Conservation (phyloP, 257 asterid species). For the Capsicum pubescens region DNA sequence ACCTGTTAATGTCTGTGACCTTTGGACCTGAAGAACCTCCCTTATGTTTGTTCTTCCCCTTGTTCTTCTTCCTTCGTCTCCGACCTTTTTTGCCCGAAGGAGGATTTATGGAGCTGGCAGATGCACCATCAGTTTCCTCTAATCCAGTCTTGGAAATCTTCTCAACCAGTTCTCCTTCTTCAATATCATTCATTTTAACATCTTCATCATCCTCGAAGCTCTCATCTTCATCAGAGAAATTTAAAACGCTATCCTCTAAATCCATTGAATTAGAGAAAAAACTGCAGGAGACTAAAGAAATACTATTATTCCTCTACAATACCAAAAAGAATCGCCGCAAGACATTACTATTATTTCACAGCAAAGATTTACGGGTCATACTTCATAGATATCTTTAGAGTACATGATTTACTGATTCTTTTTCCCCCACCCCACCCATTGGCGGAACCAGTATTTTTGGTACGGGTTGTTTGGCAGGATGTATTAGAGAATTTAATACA, state of each 20-base stretch:
- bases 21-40: constrained; percentile 52
- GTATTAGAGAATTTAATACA: no score
- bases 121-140: constrained; percentile 49
- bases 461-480: no score
- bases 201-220: constrained; percentile 56
- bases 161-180: constrained; percentile 77
- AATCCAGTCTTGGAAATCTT: constrained; percentile 45
- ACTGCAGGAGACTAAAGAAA: neutral
- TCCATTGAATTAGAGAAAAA: constrained; percentile 48
- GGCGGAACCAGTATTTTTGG: no score
- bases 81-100: constrained; percentile 40
- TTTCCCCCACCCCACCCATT: neutral
- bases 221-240: constrained; percentile 61
- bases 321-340: neutral
- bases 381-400: neutral
- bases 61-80: constrained; percentile 57
- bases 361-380: neutral
- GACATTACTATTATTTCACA: neutral
- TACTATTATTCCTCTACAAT: neutral
- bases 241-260: constrained; percentile 60
- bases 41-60: constrained; percentile 65
- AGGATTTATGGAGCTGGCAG: constrained; percentile 41
- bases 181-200: constrained; percentile 84
- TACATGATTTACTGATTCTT: neutral
- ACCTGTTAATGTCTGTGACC: constrained; percentile 70